Evolutionary conservation across 2,329 filamentous ascomycete species (phyloP).

Genomic region (Botrytis fabae): DNA sequence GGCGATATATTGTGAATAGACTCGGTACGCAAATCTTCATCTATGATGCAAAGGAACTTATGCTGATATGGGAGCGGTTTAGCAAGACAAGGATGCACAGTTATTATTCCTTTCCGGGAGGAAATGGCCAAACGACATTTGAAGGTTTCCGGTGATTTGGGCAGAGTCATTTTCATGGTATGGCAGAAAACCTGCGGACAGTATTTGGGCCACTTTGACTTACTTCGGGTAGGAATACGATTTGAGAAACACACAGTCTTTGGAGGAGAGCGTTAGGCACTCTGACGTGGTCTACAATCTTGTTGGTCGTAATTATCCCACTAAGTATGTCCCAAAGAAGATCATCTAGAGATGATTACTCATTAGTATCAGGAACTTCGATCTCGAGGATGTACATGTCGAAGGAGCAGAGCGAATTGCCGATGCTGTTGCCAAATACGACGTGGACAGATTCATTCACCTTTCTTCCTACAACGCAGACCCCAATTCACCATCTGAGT

Average conservation of each 20-base stretch:
- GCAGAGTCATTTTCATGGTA: constrained; percentile 83
- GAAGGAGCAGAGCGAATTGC: constrained; percentile 90
- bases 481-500: constrained; percentile 78
- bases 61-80: constrained; percentile 36
- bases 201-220: constrained; percentile 11
- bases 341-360: constrained; percentile 32
- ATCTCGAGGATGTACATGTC: constrained; percentile 87
- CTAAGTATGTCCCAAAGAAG: constrained; percentile 64
- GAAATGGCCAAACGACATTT: constrained; percentile 98
- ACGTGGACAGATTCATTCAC: constrained; percentile 94
- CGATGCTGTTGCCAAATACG: constrained; percentile 95
- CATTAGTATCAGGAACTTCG: constrained; percentile 74
- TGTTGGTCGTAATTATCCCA: constrained; percentile 90
- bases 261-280: constrained; percentile 94
- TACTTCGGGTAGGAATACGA: constrained; percentile 73
- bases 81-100: constrained; percentile 93
- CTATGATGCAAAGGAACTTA: background rate
- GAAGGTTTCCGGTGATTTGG: constrained; percentile 93
- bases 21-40: constrained; percentile 58
- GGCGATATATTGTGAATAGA: constrained; percentile 95
- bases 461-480: constrained; percentile 93
- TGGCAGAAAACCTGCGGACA: background rate
- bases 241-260: constrained; percentile 87
- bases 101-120: constrained; percentile 90
- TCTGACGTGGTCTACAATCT: constrained; percentile 98